Evolutionary conservation across 192 early-diverging fungal species (phyloP).

Genomic region (Kappamyces sp.): DNA sequence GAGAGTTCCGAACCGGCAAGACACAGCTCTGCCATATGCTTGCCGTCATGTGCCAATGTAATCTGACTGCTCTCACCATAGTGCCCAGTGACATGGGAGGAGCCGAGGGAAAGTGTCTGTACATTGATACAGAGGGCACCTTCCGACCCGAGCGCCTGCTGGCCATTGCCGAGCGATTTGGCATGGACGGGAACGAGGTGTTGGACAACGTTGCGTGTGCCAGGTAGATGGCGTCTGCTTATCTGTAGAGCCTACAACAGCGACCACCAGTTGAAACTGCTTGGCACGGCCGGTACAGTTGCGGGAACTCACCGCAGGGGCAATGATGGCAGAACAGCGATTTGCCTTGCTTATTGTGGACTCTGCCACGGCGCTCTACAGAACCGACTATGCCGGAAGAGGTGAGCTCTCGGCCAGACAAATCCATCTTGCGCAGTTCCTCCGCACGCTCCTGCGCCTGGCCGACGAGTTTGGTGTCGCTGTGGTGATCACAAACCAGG

Average conservation of each 20-base stretch:
- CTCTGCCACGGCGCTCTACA: constrained; percentile 85
- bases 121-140: constrained; percentile 89
- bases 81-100: constrained; percentile 83
- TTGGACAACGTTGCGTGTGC: constrained; percentile 94
- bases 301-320: constrained; percentile 84
- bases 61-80: neutral
- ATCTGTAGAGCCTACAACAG: constrained; percentile 94
- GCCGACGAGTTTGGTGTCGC: constrained; percentile 98
- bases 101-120: constrained; percentile 89
- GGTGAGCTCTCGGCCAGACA: constrained; percentile 93
- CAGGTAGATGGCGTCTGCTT: too few species aligned
- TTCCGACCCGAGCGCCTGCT: constrained; percentile 89
- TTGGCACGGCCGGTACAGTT: constrained; percentile 73
- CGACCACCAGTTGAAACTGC: constrained; percentile 84
- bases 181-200: constrained; percentile 74
- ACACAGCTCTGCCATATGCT: constrained; percentile 94
- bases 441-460: constrained; percentile 75
- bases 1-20: constrained; percentile 97
- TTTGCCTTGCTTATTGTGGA: constrained; percentile 87
- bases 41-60: constrained; percentile 89
- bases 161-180: constrained; percentile 71
- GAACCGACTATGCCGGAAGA: constrained; percentile 94
- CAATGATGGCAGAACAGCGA: constrained; percentile 78
- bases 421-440: constrained; percentile 87
- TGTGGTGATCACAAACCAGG: constrained; percentile 96